Conservation (phyloP, 257 asterid species). For the Fraxinus pennsylvanica region DNA sequence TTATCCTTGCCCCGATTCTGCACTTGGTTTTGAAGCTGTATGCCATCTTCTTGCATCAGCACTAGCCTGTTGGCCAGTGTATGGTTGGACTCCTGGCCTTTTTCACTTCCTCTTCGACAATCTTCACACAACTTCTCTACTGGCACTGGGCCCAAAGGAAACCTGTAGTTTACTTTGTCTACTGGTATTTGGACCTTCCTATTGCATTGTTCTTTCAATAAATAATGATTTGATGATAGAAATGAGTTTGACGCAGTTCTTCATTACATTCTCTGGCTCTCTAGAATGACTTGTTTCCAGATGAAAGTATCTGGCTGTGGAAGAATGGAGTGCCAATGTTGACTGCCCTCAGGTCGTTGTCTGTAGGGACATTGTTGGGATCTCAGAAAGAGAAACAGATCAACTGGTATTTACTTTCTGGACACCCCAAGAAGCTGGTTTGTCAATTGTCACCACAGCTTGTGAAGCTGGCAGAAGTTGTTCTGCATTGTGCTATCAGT, state of each 20-base stretch:
- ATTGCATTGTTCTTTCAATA: slow-evolving; percentile 23
- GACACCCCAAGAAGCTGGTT: slow-evolving; percentile 68
- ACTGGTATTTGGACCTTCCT: slow-evolving; percentile 56
- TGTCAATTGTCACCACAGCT: slow-evolving; percentile 61
- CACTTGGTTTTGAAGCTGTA: slow-evolving; percentile 80
- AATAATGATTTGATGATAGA: slow-evolving; percentile 20
- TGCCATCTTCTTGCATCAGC: slow-evolving; percentile 91
- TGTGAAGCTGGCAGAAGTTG: slow-evolving; percentile 51
- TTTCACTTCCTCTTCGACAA: slow-evolving; percentile 66
- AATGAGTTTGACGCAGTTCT: slow-evolving; percentile 28
- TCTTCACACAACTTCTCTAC: slow-evolving; percentile 70
- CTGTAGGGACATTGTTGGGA: slow-evolving; percentile 75
- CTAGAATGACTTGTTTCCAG: slow-evolving; percentile 83
- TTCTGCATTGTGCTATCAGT: slow-evolving; percentile 68
- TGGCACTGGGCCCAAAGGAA: slow-evolving; percentile 97
- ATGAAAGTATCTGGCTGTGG: slow-evolving; percentile 84
- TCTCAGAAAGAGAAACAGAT: slow-evolving; percentile 72
- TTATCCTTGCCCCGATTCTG: slow-evolving; percentile 69
- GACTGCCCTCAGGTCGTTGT: slow-evolving; percentile 61
- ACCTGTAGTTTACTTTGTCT: slow-evolving; percentile 82
- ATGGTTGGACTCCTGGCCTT: slow-evolving; percentile 95
- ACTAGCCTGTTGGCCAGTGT: slow-evolving; percentile 95
- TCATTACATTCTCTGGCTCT: slow-evolving; percentile 33
- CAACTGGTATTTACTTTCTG: slow-evolving; percentile 78
- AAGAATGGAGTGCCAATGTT: slow-evolving; percentile 81